Evolutionary conservation across 192 early-diverging fungal genomes (phyloP), one percentile per base, ranked within the genome.

Genomic region (Gaertneriomyces semiglobifer): DNA sequence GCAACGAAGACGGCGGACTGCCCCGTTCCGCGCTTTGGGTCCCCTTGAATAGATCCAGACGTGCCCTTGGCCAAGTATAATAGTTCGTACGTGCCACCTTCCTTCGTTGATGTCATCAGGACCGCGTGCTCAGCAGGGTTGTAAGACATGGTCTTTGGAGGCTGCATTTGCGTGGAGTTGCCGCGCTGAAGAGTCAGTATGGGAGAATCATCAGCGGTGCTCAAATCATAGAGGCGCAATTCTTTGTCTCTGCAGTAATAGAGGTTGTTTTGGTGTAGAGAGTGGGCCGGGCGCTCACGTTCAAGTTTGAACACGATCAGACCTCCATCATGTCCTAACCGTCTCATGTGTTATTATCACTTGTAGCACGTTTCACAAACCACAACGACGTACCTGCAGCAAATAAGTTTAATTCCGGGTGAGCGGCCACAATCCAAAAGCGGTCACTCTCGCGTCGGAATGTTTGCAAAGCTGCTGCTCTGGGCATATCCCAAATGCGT

Each of bases 261-360:
- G 38, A 98, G 84, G 66, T 80, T 81, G 69, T 89, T 88, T 43
- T 93, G 90, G 72, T 95, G 85, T 11, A 92, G 84, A 5, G 89
- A 83, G 63, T 88, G 88, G 16, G 97, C 94, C 0, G 95, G 95
- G 55, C 97, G 87, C 77, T 99, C 97, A 53, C 97, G 82, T 77
- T 99, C 97, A 38, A 99, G 80, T 74, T 99, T 99, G 77, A 98
- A 99, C 11, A 99, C 97, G 71, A 97, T 92, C 63, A 99, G 76
- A 51, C 97, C 97, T 72, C 88, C 92, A 74, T 99, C 97, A 71
- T 99, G 97, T 53, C 92, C 92, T 89, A 61, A 3, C 5, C 4
- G 45, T 50, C 2, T 12, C 48, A 0, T 50, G 16, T 18, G 48
- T 18, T 50, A n/a, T 18, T 12, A 1, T 50, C 20, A 4, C 2